Conservation (phyloP, 2,329 filamentous ascomycete genomes). For the Colletotrichum tofieldiae region DNA sequence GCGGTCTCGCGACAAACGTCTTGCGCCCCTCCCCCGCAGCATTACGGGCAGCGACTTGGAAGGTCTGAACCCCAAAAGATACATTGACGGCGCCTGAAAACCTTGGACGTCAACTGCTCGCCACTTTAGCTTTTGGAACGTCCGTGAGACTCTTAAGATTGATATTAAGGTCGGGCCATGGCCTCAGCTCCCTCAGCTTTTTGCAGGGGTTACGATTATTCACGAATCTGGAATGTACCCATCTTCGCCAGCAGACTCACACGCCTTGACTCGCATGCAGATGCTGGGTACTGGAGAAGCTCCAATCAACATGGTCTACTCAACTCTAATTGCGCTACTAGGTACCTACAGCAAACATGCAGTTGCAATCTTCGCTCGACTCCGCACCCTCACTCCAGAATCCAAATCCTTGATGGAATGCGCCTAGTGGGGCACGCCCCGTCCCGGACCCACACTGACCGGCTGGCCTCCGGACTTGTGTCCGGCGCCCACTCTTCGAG, state of each 20-base stretch:
- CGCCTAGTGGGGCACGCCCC: constrained; percentile 4
- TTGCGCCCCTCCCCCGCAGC: too few relatives aligned
- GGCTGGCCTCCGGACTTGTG: constrained; percentile 25
- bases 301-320: constrained; percentile 2
- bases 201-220: neutral
- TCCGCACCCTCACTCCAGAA: constrained; percentile 1
- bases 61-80: neutral
- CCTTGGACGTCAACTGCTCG: constrained; percentile 20
- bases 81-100: constrained; percentile 23
- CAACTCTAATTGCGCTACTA: constrained; percentile 14
- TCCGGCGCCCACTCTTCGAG: constrained; percentile 13
- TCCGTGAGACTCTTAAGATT: constrained; percentile 31
- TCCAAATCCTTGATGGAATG: neutral
- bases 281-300: constrained; percentile 8
- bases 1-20: neutral
- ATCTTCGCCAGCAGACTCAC: neutral
- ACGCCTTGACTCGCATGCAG: constrained; percentile 20
- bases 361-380: neutral
- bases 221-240: constrained; percentile 15
- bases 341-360: neutral
- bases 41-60: neutral
- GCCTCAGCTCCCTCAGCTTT: constrained; percentile 20
- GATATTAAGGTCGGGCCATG: constrained; percentile 23
- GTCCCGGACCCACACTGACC: constrained; percentile 23
- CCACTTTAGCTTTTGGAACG: constrained; percentile 36